Base-by-base conservation (phyloP, 441 rosid species). In the Arabidopsis hybrid region DNA sequence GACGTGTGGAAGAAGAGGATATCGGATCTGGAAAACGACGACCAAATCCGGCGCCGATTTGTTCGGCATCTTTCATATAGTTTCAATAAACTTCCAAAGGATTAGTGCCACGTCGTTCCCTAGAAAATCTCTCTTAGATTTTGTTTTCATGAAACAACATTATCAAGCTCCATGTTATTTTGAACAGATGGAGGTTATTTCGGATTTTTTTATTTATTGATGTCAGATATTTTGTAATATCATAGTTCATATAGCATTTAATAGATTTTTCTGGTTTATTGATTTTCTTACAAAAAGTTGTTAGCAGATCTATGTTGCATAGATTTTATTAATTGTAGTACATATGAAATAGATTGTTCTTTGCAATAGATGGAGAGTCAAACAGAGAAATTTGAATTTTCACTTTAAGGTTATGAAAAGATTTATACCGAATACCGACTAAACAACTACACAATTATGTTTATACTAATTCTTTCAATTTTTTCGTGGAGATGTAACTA, bases 21-120 rank as follows among this genome's bases (percentile, higher is more conserved):
- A 65, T 66, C 80, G 80, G 80, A 77, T 77, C 80, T 60, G 65
- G 17, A 1, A 14, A 77, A 71, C 63, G 73, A 72, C 74, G 73
- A 72, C 74, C 81, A 29, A 10, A 72, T 61, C 70, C 5, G 49
- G 34, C 66, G 78, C 74, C 81, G 74, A 61, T 72, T 72, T 52
- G 7, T 60, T 46, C 64, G 77, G 74, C 65, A 43, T 52, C 18
- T 58, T 47, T 38, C 57, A 38, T 42, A 12, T 32, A 17, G 31
- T 49, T 40, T 65, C 68, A 21, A 14, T 62, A 6, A 26, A 9
- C 42, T 52, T 45, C 68, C 56, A 68, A 56, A 55, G 3, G 0
- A 16, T n/a, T 11, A 43, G 7, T 50, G 76, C 80, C 80, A 76
- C 53, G 67, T 76, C 40, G 50, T 18, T 62, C 49, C 57, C 2